These are phyloP conservation scores for Metschnikowia proteae DNA, from an alignment of 805 yeast species.

Conservation along the genomic window DNA sequence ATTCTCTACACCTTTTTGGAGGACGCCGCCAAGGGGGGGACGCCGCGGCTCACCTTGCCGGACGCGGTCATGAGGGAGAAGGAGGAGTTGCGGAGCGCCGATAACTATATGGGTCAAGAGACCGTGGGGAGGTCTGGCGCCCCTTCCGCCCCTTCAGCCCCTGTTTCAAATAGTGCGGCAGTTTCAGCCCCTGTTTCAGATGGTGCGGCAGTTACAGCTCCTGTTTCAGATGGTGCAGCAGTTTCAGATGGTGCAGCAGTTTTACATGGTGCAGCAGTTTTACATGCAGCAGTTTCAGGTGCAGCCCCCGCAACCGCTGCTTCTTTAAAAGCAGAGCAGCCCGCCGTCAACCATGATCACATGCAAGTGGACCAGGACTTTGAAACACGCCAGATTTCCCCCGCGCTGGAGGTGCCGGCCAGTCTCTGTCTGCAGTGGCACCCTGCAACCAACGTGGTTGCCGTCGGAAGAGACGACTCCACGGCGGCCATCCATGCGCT, in stretches of 20 bases:
- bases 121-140: too few species aligned
- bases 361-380: constrained; percentile 4
- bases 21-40: constrained; percentile 38
- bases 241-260: too few species aligned
- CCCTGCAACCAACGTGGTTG: constrained; percentile 47
- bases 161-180: not conserved
- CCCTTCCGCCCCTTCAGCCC: not conserved
- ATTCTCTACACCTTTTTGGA: constrained; percentile 73
- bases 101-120: too few species aligned
- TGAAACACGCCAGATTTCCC: constrained; percentile 36
- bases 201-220: not conserved
- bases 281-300: too few species aligned
- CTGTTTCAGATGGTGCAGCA: not conserved
- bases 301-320: not conserved
- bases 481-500: constrained; percentile 44
- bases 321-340: not conserved
- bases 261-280: too few species aligned
- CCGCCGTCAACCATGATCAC: not conserved
- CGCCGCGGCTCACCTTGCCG: constrained; percentile 32
- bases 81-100: constrained; percentile 10
- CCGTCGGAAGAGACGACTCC: constrained; percentile 52
- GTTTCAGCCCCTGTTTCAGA: not conserved
- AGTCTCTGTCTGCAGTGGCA: constrained; percentile 54
- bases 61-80: constrained; percentile 50
- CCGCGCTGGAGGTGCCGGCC: constrained; percentile 37